phyloP scores from a whole-genome alignment of 176 grass and related monocot genomes.

The Echinochloa phyllopogon region DNA sequence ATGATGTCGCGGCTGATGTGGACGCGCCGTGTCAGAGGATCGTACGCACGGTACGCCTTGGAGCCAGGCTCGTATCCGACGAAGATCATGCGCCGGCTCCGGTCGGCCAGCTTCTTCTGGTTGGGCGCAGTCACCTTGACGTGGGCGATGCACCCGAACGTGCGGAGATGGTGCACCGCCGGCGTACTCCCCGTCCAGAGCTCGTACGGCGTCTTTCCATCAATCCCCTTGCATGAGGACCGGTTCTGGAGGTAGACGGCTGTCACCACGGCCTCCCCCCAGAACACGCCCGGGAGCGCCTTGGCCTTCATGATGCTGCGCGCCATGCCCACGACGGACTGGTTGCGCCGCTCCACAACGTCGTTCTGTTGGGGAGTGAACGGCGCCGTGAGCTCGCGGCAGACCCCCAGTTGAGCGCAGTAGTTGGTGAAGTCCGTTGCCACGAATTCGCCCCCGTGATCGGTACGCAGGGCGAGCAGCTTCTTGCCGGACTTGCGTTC shows the following conservation, averaged over 20 bases:
- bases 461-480: neutral
- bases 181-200: neutral
- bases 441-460: neutral
- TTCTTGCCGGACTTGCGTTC: neutral
- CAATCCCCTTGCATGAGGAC: neutral
- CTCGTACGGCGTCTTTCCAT: neutral
- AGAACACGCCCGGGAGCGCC: neutral
- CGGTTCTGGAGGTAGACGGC: neutral
- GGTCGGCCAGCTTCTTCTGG: neutral
- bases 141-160: too few species aligned
- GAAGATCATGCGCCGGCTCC: neutral
- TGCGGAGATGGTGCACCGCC: too few species aligned
- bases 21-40: neutral
- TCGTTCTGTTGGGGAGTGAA: too few species aligned
- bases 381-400: too few species aligned
- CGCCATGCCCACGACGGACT: neutral
- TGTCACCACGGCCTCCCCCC: neutral
- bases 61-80: too few species aligned
- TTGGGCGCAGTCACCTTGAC: too few species aligned
- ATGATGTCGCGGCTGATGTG: neutral
- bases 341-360: too few species aligned
- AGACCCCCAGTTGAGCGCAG: too few species aligned
- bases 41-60: too few species aligned
- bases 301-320: neutral
- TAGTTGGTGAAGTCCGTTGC: too few species aligned